Conservation (phyloP, 2,329 filamentous ascomycete species). For the Cadophora sp. region DNA sequence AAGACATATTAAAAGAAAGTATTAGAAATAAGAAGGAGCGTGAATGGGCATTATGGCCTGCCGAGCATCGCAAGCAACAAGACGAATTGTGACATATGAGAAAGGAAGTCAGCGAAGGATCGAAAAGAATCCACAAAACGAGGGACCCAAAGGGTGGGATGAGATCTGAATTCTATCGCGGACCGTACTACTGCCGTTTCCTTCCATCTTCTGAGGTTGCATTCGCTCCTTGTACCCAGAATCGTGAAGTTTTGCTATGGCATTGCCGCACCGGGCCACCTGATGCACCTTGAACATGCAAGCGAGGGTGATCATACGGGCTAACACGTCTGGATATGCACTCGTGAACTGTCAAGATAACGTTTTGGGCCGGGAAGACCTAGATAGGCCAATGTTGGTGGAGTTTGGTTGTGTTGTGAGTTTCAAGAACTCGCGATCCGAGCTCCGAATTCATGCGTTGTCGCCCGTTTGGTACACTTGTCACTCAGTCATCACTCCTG, state of each 20-base stretch:
- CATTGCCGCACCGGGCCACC: slow-evolving; percentile 30
- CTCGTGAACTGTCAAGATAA: slow-evolving; percentile 16
- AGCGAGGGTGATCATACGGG: slow-evolving; percentile 36
- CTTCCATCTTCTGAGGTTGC: slow-evolving; percentile 7
- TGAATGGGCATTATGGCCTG: slow-evolving; percentile 36
- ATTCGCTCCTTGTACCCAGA: slow-evolving; percentile 16
- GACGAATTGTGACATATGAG: slow-evolving; percentile 1
- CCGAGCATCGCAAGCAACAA: slow-evolving; percentile 31
- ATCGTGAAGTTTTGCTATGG: slow-evolving; percentile 33
- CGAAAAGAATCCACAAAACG: slow-evolving; percentile 10
- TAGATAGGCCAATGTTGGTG: slow-evolving; percentile 19
- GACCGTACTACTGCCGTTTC: slow-evolving; percentile 11
- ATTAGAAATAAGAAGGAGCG: slow-evolving; percentile 28
- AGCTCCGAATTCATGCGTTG: slow-evolving; percentile 34
- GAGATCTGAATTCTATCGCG: slow-evolving; percentile 16
- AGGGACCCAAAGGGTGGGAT: slow-evolving; percentile 19
- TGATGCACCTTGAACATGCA: slow-evolving; percentile 31
- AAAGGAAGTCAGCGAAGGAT: slow-evolving; percentile 12
- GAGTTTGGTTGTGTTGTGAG: slow-evolving; percentile 27
- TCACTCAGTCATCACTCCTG: slow-evolving; percentile 14
- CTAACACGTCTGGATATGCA: slow-evolving; percentile 19
- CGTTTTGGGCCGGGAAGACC: slow-evolving; percentile 18
- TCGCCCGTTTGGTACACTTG: slow-evolving; percentile 17
- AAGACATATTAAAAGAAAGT: slow-evolving; percentile 16
- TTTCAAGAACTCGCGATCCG: slow-evolving; percentile 33